Evolutionary conservation across 768 basidiomycete species (phyloP), one percentile per base, ranked within the genome.

Genomic region (Lactarius trivialis): DNA sequence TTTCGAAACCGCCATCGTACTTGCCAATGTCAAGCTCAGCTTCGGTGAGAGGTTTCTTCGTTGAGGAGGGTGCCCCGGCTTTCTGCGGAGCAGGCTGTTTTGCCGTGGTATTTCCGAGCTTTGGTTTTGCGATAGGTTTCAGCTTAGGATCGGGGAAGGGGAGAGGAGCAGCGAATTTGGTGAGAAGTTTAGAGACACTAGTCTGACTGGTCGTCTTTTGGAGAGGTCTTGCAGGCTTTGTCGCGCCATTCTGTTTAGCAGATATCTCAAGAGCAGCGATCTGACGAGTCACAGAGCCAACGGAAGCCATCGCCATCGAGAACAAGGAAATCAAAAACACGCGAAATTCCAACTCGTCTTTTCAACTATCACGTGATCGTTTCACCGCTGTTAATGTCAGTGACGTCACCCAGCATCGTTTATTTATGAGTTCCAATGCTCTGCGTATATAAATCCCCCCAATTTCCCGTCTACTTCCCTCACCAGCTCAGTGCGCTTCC

Each of bases 1-100:
- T 76, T 75, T 97, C 95, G n/a, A 98, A 82, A 2, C 95, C 94
- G n/a, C 94, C 95, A 66, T 99, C 96, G 72, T 99, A 99, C 51
- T 77, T 81, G 32, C 96, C 95, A 36, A 97, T 92, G 69, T 93
- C 91, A 43, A 92, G 57, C 41, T 67, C 73, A 67, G 30, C 70
- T 24, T 28, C 55, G 60, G 24, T 60, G 55, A 55, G 14, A 59
- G 24, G 39, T 64, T 58, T 70, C 73, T 34, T 65, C 68, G 28
- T 4, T 68, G 67, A 28, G 54, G 65, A 45, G n/a, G n/a, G n/a
- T n/a, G n/a, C n/a, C n/a, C n/a, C n/a, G n/a, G n/a, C n/a, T 36
- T 64, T 59, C 41, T 56, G 55, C 28, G 65, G 24, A 14, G 65
- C 52, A 3, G 58, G 66, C 50, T 63, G 62, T 28, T 58, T 66